These are phyloP conservation scores for Xanthoconium stramineum DNA, from an alignment of 768 basidiomycete genomes.

Conservation along the genomic window DNA sequence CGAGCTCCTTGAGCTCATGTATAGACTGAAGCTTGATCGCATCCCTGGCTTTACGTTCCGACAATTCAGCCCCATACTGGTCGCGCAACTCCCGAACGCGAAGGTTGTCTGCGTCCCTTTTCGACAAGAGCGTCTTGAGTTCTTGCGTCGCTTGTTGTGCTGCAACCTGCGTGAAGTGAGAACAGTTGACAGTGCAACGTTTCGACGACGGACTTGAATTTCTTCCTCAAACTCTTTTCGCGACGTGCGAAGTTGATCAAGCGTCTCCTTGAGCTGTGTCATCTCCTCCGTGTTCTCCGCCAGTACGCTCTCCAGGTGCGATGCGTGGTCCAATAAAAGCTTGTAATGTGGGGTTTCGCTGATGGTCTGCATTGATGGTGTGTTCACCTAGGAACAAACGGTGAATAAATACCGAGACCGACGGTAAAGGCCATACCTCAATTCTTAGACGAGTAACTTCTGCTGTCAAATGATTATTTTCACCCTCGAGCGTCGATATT, in stretches of 20 bases:
- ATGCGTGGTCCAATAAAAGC: constrained; percentile 51
- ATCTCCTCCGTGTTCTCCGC: constrained; percentile 40
- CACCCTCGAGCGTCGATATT: constrained; percentile 46
- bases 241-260: constrained; percentile 36
- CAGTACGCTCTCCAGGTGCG: constrained; percentile 42
- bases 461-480: constrained; percentile 43
- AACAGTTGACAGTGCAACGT: constrained; percentile 7
- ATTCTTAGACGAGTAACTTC: constrained; percentile 43
- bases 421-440: constrained; percentile 35
- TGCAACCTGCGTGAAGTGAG: constrained; percentile 31
- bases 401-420: background rate
- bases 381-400: constrained; percentile 33
- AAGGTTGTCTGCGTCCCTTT: constrained; percentile 63
- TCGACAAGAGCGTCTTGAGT: constrained; percentile 53
- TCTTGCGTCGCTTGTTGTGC: constrained; percentile 59
- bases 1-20: constrained; percentile 63
- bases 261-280: constrained; percentile 41
- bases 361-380: constrained; percentile 44
- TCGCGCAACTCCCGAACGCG: constrained; percentile 74
- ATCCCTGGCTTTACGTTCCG: constrained; percentile 68
- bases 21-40: constrained; percentile 49
- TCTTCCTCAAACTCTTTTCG: constrained; percentile 49
- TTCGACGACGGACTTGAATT: constrained; percentile 37
- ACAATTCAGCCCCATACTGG: constrained; percentile 57
- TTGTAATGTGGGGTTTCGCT: constrained; percentile 52